phyloP scores from a whole-genome alignment of 1,284 basidiomycete species.

The Flammula alnicola region DNA sequence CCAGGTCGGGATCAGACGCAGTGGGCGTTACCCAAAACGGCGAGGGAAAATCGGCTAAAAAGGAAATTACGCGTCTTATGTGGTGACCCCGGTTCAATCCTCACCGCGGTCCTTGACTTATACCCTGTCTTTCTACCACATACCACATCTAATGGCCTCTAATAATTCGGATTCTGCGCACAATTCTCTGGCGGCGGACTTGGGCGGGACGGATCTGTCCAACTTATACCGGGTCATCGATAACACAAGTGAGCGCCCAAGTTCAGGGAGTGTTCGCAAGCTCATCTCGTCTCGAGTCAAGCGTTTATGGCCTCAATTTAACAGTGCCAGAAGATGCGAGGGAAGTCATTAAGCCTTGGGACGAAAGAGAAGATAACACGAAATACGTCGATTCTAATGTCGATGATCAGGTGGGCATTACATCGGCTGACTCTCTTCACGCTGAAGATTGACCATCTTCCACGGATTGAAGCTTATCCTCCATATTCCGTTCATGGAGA shows the following conservation, averaged over 20 bases:
- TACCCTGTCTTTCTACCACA: not conserved
- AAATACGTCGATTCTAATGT: slow-evolving; percentile 74
- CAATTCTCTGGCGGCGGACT: slow-evolving; percentile 36
- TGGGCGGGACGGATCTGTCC: slow-evolving; percentile 48
- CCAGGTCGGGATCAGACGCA: slow-evolving; percentile 4
- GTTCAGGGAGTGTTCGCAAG: slow-evolving; percentile 14
- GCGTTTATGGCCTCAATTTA: slow-evolving; percentile 80
- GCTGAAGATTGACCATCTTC: not conserved
- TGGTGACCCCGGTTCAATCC: no score
- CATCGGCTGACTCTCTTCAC: not conserved
- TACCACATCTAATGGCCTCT: slow-evolving; percentile 16
- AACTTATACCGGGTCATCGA: slow-evolving; percentile 71
- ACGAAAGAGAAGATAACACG: slow-evolving; percentile 69
- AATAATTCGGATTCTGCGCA: slow-evolving; percentile 23
- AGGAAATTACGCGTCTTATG: slow-evolving; percentile 15
- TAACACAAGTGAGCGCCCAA: slow-evolving; percentile 63
- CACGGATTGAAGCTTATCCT: slow-evolving; percentile 65
- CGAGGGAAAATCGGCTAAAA: slow-evolving; percentile 19
- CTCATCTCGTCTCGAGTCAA: slow-evolving; percentile 42
- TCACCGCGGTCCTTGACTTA: no score
- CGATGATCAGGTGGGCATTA: slow-evolving; percentile 70
- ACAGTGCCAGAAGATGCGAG: slow-evolving; percentile 77
- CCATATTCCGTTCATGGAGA: slow-evolving; percentile 79
- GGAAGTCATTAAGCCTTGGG: slow-evolving; percentile 79
- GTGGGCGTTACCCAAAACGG: slow-evolving; percentile 7